These are phyloP conservation scores for Cercospora beticola DNA, from an alignment of 2,329 filamentous ascomycete genomes.

Conservation along the genomic window DNA sequence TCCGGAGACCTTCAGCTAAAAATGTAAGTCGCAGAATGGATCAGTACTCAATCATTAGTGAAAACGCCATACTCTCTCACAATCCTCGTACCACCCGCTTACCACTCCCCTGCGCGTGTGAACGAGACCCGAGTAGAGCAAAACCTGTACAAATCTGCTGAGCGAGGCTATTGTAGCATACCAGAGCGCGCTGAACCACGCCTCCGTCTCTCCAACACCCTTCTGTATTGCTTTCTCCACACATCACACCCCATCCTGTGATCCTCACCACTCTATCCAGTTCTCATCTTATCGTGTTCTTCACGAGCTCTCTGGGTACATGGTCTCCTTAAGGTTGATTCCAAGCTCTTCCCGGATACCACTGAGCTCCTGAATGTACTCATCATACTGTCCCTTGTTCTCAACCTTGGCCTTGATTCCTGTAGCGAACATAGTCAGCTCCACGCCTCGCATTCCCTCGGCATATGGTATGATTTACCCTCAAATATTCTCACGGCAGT, in stretches of 20 bases:
- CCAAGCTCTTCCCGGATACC: constrained; percentile 90
- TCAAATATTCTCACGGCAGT: constrained; percentile 98
- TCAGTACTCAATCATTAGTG: background rate
- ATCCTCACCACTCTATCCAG: constrained; percentile 12
- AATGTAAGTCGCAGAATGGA: background rate
- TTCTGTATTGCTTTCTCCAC: constrained; percentile 4
- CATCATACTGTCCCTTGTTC: constrained; percentile 95
- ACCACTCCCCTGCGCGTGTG: background rate
- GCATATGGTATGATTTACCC: constrained; percentile 57
- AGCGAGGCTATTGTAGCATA: constrained; percentile 30
- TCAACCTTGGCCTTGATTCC: constrained; percentile 99
- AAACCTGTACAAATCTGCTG: constrained; percentile 31
- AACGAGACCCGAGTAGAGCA: constrained; percentile 4
- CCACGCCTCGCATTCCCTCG: background rate
- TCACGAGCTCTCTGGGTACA: constrained; percentile 65
- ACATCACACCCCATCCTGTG: constrained; percentile 8
- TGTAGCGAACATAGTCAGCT: constrained; percentile 6
- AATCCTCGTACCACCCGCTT: background rate
- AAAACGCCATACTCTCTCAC: background rate
- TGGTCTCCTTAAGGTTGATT: constrained; percentile 83
- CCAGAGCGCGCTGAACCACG: constrained; percentile 18
- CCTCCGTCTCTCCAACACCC: constrained; percentile 9
- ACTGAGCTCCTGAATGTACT: constrained; percentile 93
- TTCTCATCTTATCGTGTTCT: constrained; percentile 8
- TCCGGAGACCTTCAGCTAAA: background rate